phyloP scores from a whole-genome alignment of 768 basidiomycete species.

The Pilatotrama ljubarskyi region DNA sequence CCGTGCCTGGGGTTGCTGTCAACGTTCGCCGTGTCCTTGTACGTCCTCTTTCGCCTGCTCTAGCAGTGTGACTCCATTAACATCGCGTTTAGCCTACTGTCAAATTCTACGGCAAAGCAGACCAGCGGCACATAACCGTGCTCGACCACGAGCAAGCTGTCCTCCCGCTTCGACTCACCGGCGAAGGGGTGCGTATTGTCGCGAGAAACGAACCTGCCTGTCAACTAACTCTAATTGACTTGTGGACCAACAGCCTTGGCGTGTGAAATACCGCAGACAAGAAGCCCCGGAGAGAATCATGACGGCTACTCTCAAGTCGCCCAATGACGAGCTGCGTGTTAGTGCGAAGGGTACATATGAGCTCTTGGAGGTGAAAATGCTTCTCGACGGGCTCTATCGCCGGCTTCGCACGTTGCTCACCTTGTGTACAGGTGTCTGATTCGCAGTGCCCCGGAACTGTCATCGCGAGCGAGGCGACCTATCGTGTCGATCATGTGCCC shows the following conservation, averaged over 20 bases:
- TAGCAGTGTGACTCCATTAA: background rate
- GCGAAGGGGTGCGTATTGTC: slow-evolving; percentile 69
- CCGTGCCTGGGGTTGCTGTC: slow-evolving; percentile 76
- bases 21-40: slow-evolving; percentile 84
- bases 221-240: background rate
- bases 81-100: slow-evolving; percentile 70
- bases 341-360: slow-evolving; percentile 76
- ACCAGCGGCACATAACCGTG: slow-evolving; percentile 58
- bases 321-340: slow-evolving; percentile 76
- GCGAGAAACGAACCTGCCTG: background rate
- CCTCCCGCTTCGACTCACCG: slow-evolving; percentile 85
- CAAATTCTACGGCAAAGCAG: slow-evolving; percentile 74
- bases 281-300: slow-evolving; percentile 44
- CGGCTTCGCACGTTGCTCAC: slow-evolving; percentile 1
- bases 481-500: slow-evolving; percentile 76
- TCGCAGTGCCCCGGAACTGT: slow-evolving; percentile 83
- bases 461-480: slow-evolving; percentile 56
- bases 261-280: slow-evolving; percentile 64
- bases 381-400: background rate
- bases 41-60: slow-evolving; percentile 23
- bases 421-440: slow-evolving; percentile 62
- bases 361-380: slow-evolving; percentile 51
- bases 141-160: slow-evolving; percentile 71
- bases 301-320: slow-evolving; percentile 48
- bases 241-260: slow-evolving; percentile 72